Conservation (phyloP, 1,284 basidiomycete genomes). For the Cutaneotrichosporon cavernicola region DNA sequence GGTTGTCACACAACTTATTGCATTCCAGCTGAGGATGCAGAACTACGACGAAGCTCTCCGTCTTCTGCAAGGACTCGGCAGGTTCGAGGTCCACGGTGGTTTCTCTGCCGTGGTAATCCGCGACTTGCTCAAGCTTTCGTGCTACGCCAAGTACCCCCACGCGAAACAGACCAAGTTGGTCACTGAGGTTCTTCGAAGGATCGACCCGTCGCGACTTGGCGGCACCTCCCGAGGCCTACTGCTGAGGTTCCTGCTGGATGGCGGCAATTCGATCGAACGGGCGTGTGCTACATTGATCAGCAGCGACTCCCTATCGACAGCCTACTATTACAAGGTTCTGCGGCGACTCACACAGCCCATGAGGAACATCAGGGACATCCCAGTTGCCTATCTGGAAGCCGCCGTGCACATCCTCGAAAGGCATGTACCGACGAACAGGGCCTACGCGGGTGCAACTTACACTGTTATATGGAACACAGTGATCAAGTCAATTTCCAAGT, state of each 20-base stretch:
- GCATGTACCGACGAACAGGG: background rate
- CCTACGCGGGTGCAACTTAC: background rate
- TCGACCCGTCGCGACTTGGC: background rate
- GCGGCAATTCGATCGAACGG: background rate
- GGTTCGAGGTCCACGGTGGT: background rate
- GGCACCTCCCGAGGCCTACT: background rate
- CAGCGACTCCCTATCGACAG: background rate
- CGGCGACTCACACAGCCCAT: constrained; percentile 1
- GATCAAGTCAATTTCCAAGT: background rate
- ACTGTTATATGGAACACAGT: background rate
- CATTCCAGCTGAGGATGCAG: background rate
- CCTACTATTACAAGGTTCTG: background rate
- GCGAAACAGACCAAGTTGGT: constrained; percentile 6
- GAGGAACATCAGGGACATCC: background rate
- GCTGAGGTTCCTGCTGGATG: constrained; percentile 16
- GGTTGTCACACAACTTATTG: background rate
- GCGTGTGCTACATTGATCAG: background rate
- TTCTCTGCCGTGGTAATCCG: background rate
- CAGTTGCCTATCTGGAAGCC: background rate
- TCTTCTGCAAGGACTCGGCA: background rate
- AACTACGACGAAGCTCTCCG: background rate
- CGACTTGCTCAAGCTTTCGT: background rate
- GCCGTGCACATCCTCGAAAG: constrained; percentile 11
- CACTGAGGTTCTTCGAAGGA: constrained; percentile 2
- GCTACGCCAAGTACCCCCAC: background rate